Conservation (phyloP, 78 protist genomes). For the Dictyostelium citrinum region DNA sequence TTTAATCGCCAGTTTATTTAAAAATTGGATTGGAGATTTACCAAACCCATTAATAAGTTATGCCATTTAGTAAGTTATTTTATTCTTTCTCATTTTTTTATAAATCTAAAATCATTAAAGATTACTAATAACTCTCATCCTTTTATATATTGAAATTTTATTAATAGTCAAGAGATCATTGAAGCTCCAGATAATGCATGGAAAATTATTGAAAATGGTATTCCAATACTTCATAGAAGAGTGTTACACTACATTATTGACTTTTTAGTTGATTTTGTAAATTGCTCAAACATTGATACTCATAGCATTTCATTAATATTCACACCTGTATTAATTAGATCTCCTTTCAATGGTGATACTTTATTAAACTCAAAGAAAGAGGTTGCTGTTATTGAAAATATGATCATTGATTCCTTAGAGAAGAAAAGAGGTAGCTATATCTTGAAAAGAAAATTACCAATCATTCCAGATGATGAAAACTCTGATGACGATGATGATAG, state of each 20-base stretch:
- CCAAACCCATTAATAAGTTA: slow-evolving; percentile 62
- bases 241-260: slow-evolving; percentile 44
- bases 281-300: slow-evolving; percentile 4
- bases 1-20: slow-evolving; percentile 46
- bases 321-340: slow-evolving; percentile 53
- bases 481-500: not conserved
- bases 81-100: not conserved
- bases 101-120: too few relatives aligned
- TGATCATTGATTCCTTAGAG: slow-evolving; percentile 23
- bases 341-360: not conserved
- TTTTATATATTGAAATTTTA: not conserved
- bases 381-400: slow-evolving; percentile 10
- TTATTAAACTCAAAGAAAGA: slow-evolving; percentile 37
- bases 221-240: slow-evolving; percentile 38
- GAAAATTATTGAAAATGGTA: slow-evolving; percentile 30
- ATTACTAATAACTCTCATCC: too few relatives aligned
- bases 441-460: not conserved
- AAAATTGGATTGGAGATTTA: slow-evolving; percentile 66
- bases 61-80: slow-evolving; percentile 54
- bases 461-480: not conserved
- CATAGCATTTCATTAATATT: slow-evolving; percentile 15
- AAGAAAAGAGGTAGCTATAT: not conserved
- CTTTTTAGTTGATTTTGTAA: slow-evolving; percentile 46
- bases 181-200: slow-evolving; percentile 31
- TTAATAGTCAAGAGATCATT: slow-evolving; percentile 42